Base-by-base conservation (phyloP, 202 grass and related monocot species). In the Elaeis oleifera region DNA sequence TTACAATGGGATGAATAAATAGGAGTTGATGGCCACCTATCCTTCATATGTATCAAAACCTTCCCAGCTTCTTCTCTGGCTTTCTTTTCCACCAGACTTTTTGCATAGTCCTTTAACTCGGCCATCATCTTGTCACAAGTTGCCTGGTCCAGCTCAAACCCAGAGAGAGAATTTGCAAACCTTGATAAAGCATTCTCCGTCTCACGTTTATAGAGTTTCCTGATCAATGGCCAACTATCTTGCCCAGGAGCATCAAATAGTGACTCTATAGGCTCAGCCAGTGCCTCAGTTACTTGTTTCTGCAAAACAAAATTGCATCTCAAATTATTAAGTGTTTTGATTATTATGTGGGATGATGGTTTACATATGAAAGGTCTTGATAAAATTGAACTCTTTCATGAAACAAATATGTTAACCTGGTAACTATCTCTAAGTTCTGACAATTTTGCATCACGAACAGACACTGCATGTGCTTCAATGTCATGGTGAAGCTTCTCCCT, bases 1-100 rank as follows among this genome's bases (percentile, higher is more conserved):
- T 6, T 18, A 31, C 18, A 50, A 18, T 16, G 50, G 50, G 26
- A 31, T 4, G 21, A 50, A 11, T 3, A 71, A 44, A 52, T 21
- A 17, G 24, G 18, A 48, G 4, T 15, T 25, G 6, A n/a, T 53
- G 60, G 63, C 14, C 67, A 96, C 92, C 92, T 96, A 74, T 91
- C 84, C 81, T 91, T 96, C 92, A 91, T 96, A 65, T 50, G 77
- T 54, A 91, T 85, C 65, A 96, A 63, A 80, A 81, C 66, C 49
- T 89, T 84, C 55, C 60, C 77, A 64, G 81, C 84, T 88, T 83
- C 79, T 75, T 96, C 84, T 81, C 60, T 85, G 56, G 92, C 81
- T 81, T 89, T 91, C 61, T 75, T 81, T 71, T 79, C 78, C 53
- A 96, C 81, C 53, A 90, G 70, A 52, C 61, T 70, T 81, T 74